Conservation (phyloP, 2,329 filamentous ascomycete genomes). For the Gaeumannomyces sp. region DNA sequence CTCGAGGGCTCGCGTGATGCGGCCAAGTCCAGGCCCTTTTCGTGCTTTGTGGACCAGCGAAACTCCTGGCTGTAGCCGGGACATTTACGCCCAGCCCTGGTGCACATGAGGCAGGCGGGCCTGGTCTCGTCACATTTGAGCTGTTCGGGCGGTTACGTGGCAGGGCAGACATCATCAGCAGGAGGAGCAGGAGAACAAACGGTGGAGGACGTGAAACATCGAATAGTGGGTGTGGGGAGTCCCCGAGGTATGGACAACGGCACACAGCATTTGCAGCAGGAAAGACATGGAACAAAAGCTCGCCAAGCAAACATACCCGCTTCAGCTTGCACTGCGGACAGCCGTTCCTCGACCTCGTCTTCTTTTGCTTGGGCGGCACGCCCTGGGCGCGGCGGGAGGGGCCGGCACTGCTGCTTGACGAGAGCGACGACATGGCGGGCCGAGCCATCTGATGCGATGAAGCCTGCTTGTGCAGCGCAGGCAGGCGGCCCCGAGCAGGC, state of each 20-base stretch:
- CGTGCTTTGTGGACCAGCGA: conserved; percentile 37
- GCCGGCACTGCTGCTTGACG: not conserved
- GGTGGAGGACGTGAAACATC: not conserved
- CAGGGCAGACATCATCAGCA: not conserved
- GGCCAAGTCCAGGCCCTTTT: conserved; percentile 18
- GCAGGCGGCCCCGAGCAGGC: too few relatives aligned
- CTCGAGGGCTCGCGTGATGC: conserved; percentile 11
- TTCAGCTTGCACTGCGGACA: conserved; percentile 4
- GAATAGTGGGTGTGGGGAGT: too few relatives aligned
- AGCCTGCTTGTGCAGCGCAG: too few relatives aligned
- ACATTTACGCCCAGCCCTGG: conserved; percentile 23
- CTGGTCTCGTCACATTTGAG: conserved; percentile 27
- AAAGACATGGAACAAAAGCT: too few relatives aligned
- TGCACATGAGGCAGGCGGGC: conserved; percentile 24
- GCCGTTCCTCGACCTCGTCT: conserved; percentile 7
- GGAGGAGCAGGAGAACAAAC: not conserved
- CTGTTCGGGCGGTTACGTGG: conserved; percentile 10
- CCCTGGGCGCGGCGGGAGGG: conserved; percentile 1
- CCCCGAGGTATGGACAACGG: not conserved
- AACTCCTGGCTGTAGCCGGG: conserved; percentile 27
- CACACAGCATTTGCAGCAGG: not conserved
- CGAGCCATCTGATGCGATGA: too few relatives aligned
- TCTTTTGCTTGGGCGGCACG: conserved; percentile 1
- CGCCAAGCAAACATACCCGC: conserved; percentile 4
- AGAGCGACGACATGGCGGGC: not conserved